Evolutionary conservation across 257 asterid genomes (phyloP), one percentile per base, ranked within the genome.

Genomic region (Linaria vulgaris): DNA sequence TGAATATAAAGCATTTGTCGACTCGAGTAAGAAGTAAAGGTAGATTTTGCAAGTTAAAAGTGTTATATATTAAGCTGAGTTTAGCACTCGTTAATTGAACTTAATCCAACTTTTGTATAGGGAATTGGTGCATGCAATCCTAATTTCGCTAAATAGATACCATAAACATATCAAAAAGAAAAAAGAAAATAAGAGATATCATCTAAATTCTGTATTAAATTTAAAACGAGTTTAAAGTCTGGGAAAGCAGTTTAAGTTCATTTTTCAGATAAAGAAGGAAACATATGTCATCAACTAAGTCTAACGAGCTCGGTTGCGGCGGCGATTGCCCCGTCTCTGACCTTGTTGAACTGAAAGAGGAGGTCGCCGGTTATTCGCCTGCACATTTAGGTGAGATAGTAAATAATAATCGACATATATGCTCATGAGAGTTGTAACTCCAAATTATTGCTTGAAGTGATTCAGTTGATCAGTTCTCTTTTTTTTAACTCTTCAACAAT

Each of bases 301-400:
- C 83, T 85, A 85, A 55, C 74, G 83, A 48, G 69, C 76, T 48
- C 77, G 75, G 75, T 52, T 53, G 66, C 70, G n/a, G 59, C 79
- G 81, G 17, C 74, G 77, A 34, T 34, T 34, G 41, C 41, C 41
- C 17, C 76, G 76, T 63, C 85, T 76, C 82, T 72, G 85, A 31
- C 71, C 75, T 72, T 76, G 95, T 71, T 91, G 98, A 56, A 64
- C 82, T 0, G 95, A 79, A 68, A 81, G 95, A 34, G 88, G 83
- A 58, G 96, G 95, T 56, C 95, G 82, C 64, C 79, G 69, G 79
- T 91, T 91, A 69, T 83, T 87, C 24, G 80, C 83, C 98, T 91
- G 73, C 77, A 79, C 57, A 58, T 63, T 56, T 25, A 67, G 41
- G 69, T 21, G 21, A 69, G 64, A 62, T 44, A 71, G 64, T 15